Evolutionary conservation across 1,284 basidiomycete species (phyloP), one percentile per base, ranked within the genome.

Genomic region (Tilletiopsis washingtonensis): DNA sequence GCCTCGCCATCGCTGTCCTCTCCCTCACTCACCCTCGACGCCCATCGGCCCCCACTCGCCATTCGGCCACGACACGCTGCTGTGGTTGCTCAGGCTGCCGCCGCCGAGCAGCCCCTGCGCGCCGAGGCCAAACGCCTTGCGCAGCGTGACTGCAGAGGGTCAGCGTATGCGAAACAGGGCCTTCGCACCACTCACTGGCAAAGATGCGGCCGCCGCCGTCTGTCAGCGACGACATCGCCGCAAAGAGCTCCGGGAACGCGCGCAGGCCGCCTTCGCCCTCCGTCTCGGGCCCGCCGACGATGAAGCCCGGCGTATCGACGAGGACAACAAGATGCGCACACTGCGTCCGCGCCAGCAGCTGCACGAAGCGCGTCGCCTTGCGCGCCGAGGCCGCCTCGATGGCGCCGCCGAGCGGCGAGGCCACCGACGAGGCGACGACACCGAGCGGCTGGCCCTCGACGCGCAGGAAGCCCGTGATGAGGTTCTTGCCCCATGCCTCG

Each of bases 241-340:
- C 54, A 43, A 64, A 64, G 51, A 56, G 54, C 5, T 64, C 62
- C 17, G 59, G 58, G 42, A 65, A 65, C 2, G 47, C 42, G 4
- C 61, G 51, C 51, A 62, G 54, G 1, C 47, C 49, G 26, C 57
- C 62, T 1, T 54, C 57, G 1, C 25, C 45, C 6, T 65, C 63
- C 32, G 56, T 57, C 1, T 47, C 45, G 0, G 58, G 54, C n/a
- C n/a, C n/a, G 0, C 63, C 61, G 15, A 63, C 61, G 54, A 61
- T 61, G 54, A 65, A 65, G 5, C 63, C 63, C 9, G 63, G 63
- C 14, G 63, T 63, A 45, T 65, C 63, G 48, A 54, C 56, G 1
- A 62, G 51, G 25, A 48, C 51, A 27, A 62, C 7, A 5, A 65
- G 40, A 26, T 65, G 62, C 5, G 38, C 36, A 0, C 49, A 36